Percentiles rank a stretch among this genome's conserved stretches.
Conservation (phyloP, 768 basidiomycete species). For the Pulveroboletus sp. region DNA sequence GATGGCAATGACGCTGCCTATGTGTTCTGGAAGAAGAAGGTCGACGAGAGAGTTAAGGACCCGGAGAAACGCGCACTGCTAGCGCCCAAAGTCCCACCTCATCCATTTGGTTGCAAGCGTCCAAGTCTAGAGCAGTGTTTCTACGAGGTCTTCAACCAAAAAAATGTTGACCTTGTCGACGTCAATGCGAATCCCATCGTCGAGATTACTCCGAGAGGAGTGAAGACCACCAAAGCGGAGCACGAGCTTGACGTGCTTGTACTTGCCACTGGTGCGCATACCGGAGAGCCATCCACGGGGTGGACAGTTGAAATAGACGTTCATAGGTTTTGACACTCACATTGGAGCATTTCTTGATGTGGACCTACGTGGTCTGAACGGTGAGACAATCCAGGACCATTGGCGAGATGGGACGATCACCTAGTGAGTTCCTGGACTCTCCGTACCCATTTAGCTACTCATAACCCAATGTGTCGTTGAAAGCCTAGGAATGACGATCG, state of each 20-base stretch:
- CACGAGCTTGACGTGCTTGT: constrained; percentile 9
- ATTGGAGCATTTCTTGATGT: constrained; percentile 4
- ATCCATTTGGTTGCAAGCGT: neutral
- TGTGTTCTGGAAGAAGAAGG: constrained; percentile 11
- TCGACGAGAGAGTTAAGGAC: neutral
- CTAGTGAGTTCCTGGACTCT: constrained; percentile 4
- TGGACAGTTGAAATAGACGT: neutral
- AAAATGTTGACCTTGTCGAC: constrained; percentile 11
- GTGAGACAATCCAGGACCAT: constrained; percentile 12
- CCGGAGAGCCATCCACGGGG: neutral
- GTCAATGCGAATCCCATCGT: constrained; percentile 5
- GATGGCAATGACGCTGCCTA: neutral
- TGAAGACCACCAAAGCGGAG: constrained; percentile 8
- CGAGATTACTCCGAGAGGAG: constrained; percentile 5
- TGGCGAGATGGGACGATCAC: constrained; percentile 14
- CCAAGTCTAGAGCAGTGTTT: neutral
- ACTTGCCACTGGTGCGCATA: constrained; percentile 2
- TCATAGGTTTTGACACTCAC: neutral
- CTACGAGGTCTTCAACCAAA: constrained; percentile 1
- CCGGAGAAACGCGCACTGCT: neutral
- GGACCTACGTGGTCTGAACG: constrained; percentile 8
- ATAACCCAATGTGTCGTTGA: neutral
- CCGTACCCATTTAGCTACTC: neutral
- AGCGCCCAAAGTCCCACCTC: neutral
- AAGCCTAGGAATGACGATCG: constrained; percentile 11